Conservation (phyloP, 139 green algal genomes). For the Chlorella ohadii region DNA sequence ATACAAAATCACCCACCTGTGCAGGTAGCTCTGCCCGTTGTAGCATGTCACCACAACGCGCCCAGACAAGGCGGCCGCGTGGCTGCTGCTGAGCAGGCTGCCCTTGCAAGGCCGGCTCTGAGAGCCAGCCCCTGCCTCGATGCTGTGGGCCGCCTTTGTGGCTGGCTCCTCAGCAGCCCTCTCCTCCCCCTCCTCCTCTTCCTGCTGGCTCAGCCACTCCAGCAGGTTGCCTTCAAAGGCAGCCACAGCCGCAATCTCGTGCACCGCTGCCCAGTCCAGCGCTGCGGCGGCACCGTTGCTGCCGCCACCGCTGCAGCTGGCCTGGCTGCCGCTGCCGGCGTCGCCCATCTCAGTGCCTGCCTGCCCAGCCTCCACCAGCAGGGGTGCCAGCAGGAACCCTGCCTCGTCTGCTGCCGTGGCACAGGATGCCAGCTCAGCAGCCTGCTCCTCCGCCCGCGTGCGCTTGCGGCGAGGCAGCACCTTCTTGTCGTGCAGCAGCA, state of each 20-base stretch:
- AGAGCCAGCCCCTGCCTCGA: too few species aligned
- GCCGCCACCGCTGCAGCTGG: neutral
- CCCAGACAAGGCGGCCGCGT: neutral
- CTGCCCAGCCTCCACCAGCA: neutral
- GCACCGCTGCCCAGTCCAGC: constrained; percentile 1
- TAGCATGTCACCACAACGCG: constrained; percentile 35
- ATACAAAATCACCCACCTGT: constrained; percentile 7
- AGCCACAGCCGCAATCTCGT: neutral
- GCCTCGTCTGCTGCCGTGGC: neutral
- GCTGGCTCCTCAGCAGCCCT: neutral
- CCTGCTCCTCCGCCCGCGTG: neutral
- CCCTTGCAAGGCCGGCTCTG: neutral
- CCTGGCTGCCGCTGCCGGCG: neutral
- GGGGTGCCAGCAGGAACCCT: constrained; percentile 22
- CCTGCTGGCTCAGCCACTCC: constrained; percentile 6
- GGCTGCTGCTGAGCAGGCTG: neutral
- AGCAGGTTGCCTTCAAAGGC: constrained; percentile 4
- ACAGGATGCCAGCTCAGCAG: neutral
- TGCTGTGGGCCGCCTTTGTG: neutral
- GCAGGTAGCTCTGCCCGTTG: constrained; percentile 29
- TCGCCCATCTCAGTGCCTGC: neutral
- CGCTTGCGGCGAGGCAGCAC: constrained; percentile 5
- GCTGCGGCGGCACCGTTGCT: neutral
- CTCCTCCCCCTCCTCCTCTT: neutral
- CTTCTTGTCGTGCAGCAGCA: constrained; percentile 29